Evolutionary conservation across 257 asterid genomes (phyloP).

Genomic region (Buddleja alternifolia): DNA sequence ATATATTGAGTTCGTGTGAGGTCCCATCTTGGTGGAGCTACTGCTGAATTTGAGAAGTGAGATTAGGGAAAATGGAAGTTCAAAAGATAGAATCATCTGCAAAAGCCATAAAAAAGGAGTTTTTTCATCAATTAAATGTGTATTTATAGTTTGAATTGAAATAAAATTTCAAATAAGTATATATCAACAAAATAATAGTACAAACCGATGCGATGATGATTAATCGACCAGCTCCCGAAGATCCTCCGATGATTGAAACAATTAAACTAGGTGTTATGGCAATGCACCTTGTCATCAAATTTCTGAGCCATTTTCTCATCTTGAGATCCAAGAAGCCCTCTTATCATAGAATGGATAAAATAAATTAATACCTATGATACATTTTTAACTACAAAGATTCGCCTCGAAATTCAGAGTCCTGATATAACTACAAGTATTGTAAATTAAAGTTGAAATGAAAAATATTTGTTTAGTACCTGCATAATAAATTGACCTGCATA

Average conservation of each 20-base stretch:
- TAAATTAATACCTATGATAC: background rate
- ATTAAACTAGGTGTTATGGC: slow-evolving; percentile 89
- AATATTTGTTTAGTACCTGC: slow-evolving; percentile 57
- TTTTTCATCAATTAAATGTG: no score
- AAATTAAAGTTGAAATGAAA: background rate
- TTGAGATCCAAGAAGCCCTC: slow-evolving; percentile 86
- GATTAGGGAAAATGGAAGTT: slow-evolving; percentile 82
- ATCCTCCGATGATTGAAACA: slow-evolving; percentile 83
- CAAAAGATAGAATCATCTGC: slow-evolving; percentile 93
- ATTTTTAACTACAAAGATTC: background rate
- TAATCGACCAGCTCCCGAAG: slow-evolving; percentile 82
- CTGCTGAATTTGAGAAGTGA: slow-evolving; percentile 85
- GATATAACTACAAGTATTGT: no score
- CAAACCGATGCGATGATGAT: slow-evolving; percentile 94
- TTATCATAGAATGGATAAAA: background rate
- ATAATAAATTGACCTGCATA: slow-evolving; percentile 92
- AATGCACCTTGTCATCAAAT: slow-evolving; percentile 74
- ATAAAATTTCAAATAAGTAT: no score
- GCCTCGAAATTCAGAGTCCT: no score
- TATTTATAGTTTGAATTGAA: no score
- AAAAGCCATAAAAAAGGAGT: background rate
- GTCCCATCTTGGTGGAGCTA: slow-evolving; percentile 81
- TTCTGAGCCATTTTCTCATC: slow-evolving; percentile 79
- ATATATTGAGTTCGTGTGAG: slow-evolving; percentile 77
- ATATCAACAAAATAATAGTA: background rate